Base-by-base conservation (phyloP, 345 rosid genomes). In the Euphorbia tirucalli region DNA sequence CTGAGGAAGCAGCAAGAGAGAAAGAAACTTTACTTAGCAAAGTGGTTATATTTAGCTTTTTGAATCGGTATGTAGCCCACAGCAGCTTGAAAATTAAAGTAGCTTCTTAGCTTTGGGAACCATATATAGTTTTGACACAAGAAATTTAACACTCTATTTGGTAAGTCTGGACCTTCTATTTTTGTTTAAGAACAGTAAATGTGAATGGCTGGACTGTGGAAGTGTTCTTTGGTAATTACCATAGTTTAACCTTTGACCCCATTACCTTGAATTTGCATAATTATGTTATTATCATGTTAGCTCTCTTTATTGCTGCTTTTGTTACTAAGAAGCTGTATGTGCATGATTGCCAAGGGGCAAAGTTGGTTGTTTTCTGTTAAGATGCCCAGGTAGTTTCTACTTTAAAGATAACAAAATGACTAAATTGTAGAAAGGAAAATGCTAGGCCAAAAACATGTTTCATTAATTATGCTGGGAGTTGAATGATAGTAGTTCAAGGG, bases 1-100 rank as follows among this genome's bases (percentile, higher is more conserved):
- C 98, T 39, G 98, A 90, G 82, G 97, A 92, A 72, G 99, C 99
- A 60, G 81, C 83, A 11, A 79, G 87, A 81, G 97, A 90, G 85
- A 89, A 84, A 79, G 97, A 95, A 75, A 80, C 89, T 58, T 81
- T 95, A 65, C 68, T 92, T 71, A 89, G 96, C 90, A 90, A 90
- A 81, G 88, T 89, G 49, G 22, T 95, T 71, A 79, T 92, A 77
- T 95, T 85, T 77, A 75, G 84, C 83, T 64, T 89, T 75, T 77
- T 95, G 85, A 95, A 95, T 76, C 74, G 97, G 98, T 92, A 83
- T 80, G 82, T 67, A 59, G 24, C 55, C 27, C 44, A 56, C 52
- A 62, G 68, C 71, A 56, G 58, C 57, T 48, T 44, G 54, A 44
- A 64, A 21, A 52, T 78, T 64, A 62, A 52, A 21, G 30, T 18